Conservation (phyloP, 257 asterid species). For the Leptodermis oblonga region DNA sequence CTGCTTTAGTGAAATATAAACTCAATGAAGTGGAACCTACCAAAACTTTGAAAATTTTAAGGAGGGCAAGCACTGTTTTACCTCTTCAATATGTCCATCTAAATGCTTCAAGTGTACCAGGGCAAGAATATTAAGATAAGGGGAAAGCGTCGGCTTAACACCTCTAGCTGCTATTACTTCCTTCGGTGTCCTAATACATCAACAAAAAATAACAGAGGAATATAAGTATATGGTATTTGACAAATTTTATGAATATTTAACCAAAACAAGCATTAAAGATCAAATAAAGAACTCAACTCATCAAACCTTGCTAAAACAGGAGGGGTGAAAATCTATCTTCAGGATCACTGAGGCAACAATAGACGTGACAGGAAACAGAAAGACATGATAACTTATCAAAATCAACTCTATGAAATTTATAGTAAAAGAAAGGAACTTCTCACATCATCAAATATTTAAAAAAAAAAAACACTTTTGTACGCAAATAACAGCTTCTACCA, state of each 20-base stretch:
- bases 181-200: constrained; percentile 76
- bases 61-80: too few relatives aligned
- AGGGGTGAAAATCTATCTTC: constrained; percentile 89
- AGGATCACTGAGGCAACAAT: constrained; percentile 64
- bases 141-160: constrained; percentile 95
- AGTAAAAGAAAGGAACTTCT: neutral
- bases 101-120: too few relatives aligned
- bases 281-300: neutral
- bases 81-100: too few relatives aligned
- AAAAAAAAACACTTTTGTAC: constrained; percentile 71
- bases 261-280: constrained; percentile 10
- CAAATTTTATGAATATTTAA: constrained; percentile 4
- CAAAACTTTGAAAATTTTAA: too few relatives aligned
- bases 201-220: constrained; percentile 11
- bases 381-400: neutral
- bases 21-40: too few relatives aligned
- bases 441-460: neutral
- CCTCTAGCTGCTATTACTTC: constrained; percentile 98
- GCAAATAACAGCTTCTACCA: constrained; percentile 96
- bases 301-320: constrained; percentile 88
- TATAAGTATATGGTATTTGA: constrained; percentile 7
- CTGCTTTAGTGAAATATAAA: too few relatives aligned
- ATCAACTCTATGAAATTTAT: neutral
- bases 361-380: constrained; percentile 15
- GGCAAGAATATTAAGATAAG: constrained; percentile 89